Conservation (phyloP, 2,329 filamentous ascomycete genomes). For the Xylaria polymorpha region DNA sequence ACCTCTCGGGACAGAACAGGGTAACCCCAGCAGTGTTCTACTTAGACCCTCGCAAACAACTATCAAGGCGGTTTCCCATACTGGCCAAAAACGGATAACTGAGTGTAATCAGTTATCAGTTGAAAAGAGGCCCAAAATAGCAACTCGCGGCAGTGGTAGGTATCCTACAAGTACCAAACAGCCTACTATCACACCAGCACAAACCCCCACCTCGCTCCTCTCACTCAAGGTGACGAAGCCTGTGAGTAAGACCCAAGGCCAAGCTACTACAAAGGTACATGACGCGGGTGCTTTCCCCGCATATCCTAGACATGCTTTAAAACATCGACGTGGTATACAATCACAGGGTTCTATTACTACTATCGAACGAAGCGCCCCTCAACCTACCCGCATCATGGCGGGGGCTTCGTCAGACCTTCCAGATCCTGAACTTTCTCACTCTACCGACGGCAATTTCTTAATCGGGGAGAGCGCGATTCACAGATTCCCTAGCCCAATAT, state of each 20-base stretch:
- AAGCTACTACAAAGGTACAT: neutral
- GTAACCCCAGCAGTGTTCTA: neutral
- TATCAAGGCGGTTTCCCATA: neutral
- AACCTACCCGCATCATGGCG: conserved; percentile 19
- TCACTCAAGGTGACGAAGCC: conserved; percentile 43
- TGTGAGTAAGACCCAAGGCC: neutral
- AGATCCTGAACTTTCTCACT: neutral
- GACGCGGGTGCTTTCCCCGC: neutral
- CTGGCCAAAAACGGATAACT: conserved; percentile 22
- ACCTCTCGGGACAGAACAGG: neutral
- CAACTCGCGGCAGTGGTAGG: conserved; percentile 13
- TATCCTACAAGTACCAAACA: conserved; percentile 26
- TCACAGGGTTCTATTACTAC: conserved; percentile 25
- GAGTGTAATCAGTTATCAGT: conserved; percentile 7
- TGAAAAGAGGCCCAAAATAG: conserved; percentile 20
- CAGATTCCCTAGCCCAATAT: neutral
- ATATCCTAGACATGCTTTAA: neutral
- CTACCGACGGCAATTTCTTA: neutral
- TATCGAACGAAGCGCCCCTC: conserved; percentile 38
- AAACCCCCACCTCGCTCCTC: conserved; percentile 36
- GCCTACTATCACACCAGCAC: conserved; percentile 28
- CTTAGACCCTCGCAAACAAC: neutral
- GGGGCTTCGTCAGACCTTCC: neutral
- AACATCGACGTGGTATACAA: conserved; percentile 14
- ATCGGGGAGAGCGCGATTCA: neutral